phyloP scores from a whole-genome alignment of 306 rosid genomes.

The Fagus crenata region DNA sequence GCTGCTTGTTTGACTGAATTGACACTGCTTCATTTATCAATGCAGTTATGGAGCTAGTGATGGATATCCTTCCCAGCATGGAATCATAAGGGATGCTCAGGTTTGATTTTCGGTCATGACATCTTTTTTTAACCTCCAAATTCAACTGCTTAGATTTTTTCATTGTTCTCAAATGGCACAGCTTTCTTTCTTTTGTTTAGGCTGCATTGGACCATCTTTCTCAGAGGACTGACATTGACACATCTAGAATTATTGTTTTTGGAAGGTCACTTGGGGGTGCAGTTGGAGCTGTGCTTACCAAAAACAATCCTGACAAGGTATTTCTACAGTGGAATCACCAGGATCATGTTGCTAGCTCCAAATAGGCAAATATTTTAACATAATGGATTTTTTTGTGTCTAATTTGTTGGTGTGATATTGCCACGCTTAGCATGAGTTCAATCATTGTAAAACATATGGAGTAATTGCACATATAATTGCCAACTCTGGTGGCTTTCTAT shows the following conservation, averaged over 20 bases:
- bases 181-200: constrained; percentile 41
- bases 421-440: too few relatives aligned
- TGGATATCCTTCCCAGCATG: constrained; percentile 95
- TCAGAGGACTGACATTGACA: constrained; percentile 88
- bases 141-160: background rate
- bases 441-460: too few relatives aligned
- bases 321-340: background rate
- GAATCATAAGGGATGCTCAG: constrained; percentile 93
- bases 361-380: background rate
- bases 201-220: constrained; percentile 98
- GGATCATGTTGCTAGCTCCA: background rate
- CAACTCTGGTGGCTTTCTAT: background rate
- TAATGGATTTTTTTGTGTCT: too few relatives aligned
- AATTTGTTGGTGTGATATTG: too few relatives aligned
- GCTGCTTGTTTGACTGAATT: constrained; percentile 28
- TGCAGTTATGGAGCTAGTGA: constrained; percentile 96
- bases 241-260: constrained; percentile 84
- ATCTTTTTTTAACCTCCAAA: constrained; percentile 7
- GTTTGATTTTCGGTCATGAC: constrained; percentile 40
- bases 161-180: background rate
- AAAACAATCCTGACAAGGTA: constrained; percentile 95
- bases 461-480: too few relatives aligned
- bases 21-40: constrained; percentile 24
- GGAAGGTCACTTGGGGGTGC: constrained; percentile 99
- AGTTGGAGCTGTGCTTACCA: constrained; percentile 87